These are phyloP conservation scores for Fomitopsis schrenkii DNA, from an alignment of 1,284 basidiomycete species.

Conservation along the genomic window DNA sequence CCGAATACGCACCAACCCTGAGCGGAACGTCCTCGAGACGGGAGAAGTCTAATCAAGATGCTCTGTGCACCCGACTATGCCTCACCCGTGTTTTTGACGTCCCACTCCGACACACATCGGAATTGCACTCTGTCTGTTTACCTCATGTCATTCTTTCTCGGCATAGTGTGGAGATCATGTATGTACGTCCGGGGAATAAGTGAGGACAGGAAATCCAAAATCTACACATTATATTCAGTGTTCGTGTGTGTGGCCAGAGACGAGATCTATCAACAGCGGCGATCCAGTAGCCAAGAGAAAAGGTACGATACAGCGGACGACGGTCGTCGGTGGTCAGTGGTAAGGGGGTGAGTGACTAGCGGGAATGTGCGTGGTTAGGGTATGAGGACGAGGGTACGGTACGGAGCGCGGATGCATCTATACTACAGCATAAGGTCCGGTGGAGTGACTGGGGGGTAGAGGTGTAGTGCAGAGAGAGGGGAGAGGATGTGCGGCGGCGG, in stretches of 20 bases:
- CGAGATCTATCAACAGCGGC: background rate
- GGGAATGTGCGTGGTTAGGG: background rate
- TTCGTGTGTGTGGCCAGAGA: background rate
- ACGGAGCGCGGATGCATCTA: background rate
- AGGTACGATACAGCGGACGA: background rate
- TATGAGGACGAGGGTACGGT: background rate
- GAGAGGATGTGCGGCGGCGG: background rate
- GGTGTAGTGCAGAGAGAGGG: background rate
- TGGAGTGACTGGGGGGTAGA: background rate
- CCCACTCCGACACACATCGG: too few relatives aligned
- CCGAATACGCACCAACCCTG: background rate
- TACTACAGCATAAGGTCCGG: background rate
- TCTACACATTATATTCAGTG: background rate
- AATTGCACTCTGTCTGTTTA: too few relatives aligned
- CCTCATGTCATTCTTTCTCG: background rate
- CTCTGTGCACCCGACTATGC: background rate
- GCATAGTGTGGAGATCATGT: background rate
- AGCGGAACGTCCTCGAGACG: background rate
- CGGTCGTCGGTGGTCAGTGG: background rate
- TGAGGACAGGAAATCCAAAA: background rate
- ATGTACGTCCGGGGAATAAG: background rate
- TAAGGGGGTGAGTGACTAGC: background rate
- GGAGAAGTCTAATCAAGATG: background rate
- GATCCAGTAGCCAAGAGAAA: background rate
- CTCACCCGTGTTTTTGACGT: too few relatives aligned